Evolutionary conservation across 108 stramenopile genomes (phyloP).

Genomic region (Cyclostephanos invisitatus): DNA sequence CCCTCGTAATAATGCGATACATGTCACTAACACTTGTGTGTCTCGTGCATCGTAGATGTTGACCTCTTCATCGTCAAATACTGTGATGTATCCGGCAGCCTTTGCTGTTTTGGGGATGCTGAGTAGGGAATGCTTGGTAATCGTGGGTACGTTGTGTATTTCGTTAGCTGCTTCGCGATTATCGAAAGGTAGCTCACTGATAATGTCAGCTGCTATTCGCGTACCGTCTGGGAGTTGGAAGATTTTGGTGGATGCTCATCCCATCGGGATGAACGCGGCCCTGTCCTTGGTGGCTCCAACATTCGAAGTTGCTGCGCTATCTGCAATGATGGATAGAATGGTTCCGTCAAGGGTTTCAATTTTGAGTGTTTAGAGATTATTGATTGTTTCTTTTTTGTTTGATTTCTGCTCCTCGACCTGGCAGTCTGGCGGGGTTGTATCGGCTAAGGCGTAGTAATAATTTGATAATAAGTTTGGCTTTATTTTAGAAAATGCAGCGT

Average conservation of each 20-base stretch:
- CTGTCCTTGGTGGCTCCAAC: background rate
- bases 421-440: no score
- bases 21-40: background rate
- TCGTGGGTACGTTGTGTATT: background rate
- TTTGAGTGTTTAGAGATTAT: background rate
- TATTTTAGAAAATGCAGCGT: no score
- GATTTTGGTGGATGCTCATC: no score
- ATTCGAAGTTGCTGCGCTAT: no score
- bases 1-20: background rate
- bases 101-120: conserved; percentile 10
- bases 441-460: no score
- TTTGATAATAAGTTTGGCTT: no score
- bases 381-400: no score
- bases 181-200: background rate
- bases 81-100: background rate
- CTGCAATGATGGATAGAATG: background rate
- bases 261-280: no score
- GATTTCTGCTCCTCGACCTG: no score
- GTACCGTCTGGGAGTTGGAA: background rate
- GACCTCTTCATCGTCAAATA: background rate
- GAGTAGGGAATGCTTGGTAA: background rate
- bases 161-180: no score
- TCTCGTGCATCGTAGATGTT: no score
- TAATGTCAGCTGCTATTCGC: background rate
- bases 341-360: background rate